Evolutionary conservation across 257 asterid species (phyloP).

Genomic region (Avicennia marina): DNA sequence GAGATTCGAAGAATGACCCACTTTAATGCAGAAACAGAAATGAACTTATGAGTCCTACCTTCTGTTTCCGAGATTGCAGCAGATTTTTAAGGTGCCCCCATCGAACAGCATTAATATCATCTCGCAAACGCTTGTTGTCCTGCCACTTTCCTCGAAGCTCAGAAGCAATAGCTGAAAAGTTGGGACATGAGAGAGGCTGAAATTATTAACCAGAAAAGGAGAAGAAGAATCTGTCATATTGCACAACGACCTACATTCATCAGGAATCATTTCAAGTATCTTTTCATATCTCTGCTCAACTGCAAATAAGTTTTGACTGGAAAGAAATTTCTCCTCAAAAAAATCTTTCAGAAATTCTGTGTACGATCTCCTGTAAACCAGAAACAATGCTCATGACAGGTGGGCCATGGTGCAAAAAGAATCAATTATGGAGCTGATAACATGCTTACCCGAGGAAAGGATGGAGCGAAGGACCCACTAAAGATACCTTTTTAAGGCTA

Average conservation of each 20-base stretch:
- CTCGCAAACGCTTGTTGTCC: conserved; percentile 63
- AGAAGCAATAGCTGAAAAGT: conserved; percentile 62
- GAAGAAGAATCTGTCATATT: conserved; percentile 1
- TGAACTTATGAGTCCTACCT: conserved; percentile 38
- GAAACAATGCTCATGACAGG: conserved; percentile 9
- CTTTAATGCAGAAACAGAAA: not conserved
- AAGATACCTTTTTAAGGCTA: conserved; percentile 58
- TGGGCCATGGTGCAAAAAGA: not conserved
- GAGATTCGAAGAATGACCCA: not conserved
- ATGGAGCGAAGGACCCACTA: conserved; percentile 60
- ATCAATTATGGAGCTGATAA: not conserved
- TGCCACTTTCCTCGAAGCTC: conserved; percentile 80
- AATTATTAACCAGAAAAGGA: conserved; percentile 6
- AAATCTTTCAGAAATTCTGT: conserved; percentile 58
- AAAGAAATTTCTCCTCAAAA: conserved; percentile 57
- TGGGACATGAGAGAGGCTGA: not conserved
- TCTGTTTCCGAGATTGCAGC: conserved; percentile 70
- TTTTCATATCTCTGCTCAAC: conserved; percentile 65
- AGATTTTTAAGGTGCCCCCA: conserved; percentile 71
- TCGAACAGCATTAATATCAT: conserved; percentile 56
- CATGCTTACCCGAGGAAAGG: conserved; percentile 80
- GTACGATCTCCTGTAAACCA: conserved; percentile 67
- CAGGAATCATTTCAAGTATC: conserved; percentile 88
- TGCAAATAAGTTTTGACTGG: conserved; percentile 60
- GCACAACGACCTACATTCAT: conserved; percentile 57